Conservation (phyloP, 192 early-diverging fungal species). For the Podila minutissima region DNA sequence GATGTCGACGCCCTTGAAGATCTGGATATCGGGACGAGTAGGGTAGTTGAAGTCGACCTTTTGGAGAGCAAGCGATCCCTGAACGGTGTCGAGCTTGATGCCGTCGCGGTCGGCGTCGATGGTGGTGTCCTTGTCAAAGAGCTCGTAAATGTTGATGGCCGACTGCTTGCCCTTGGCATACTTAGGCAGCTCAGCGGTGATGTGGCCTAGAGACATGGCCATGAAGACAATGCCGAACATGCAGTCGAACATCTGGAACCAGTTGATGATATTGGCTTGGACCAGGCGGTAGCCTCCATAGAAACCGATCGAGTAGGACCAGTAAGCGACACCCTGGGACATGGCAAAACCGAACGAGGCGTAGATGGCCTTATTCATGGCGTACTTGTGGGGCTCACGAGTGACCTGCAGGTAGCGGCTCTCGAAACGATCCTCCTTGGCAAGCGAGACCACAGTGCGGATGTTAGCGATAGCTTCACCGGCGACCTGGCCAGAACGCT, state of each 20-base stretch:
- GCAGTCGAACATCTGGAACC: conserved; percentile 22
- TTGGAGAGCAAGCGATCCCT: conserved; percentile 61
- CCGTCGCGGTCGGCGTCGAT: conserved; percentile 71
- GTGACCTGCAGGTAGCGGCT: conserved; percentile 51
- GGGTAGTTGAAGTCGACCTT: conserved; percentile 73
- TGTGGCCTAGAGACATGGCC: conserved; percentile 70
- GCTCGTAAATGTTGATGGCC: conserved; percentile 73
- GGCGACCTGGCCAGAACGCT: conserved; percentile 72
- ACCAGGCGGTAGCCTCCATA: conserved; percentile 64
- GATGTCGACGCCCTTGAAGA: conserved; percentile 65
- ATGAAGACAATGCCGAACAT: conserved; percentile 74
- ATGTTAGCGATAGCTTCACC: conserved; percentile 88
- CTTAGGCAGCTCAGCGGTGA: conserved; percentile 57
- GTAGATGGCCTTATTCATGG: conserved; percentile 48
- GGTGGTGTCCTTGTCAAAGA: conserved; percentile 73
- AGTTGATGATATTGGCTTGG: conserved; percentile 8
- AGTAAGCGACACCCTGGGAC: conserved; percentile 62
- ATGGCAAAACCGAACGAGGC: conserved; percentile 61
- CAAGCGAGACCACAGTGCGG: conserved; percentile 84
- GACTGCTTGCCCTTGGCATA: conserved; percentile 75
- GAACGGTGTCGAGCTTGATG: conserved; percentile 39
- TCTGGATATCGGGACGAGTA: conserved; percentile 60
- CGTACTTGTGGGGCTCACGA: conserved; percentile 52
- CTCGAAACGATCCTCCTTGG: conserved; percentile 53
- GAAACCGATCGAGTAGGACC: conserved; percentile 65